These are phyloP conservation scores for Chaetothyriales sp. DNA, from an alignment of 2,329 filamentous ascomycete genomes.

Conservation along the genomic window DNA sequence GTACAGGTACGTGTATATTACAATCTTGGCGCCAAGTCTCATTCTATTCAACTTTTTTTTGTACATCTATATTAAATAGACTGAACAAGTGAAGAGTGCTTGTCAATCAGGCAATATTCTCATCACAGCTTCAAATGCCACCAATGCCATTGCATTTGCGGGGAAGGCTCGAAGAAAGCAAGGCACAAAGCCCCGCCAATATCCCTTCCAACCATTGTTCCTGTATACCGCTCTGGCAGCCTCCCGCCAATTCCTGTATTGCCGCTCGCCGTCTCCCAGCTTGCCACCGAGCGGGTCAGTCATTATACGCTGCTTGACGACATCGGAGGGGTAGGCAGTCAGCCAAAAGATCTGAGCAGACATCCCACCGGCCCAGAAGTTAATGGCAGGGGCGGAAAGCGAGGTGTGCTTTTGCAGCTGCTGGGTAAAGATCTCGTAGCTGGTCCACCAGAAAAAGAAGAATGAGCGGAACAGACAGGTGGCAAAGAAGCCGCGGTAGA, in stretches of 20 bases:
- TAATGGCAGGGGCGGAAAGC: conserved; percentile 64
- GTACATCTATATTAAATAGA: neutral
- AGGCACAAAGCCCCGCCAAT: conserved; percentile 84
- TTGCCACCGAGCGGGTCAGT: conserved; percentile 70
- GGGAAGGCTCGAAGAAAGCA: conserved; percentile 91
- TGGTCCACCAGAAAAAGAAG: conserved; percentile 99
- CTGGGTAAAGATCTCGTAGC: conserved; percentile 70
- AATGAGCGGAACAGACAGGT: conserved; percentile 80
- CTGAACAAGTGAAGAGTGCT: too few relatives aligned
- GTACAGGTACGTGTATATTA: too few relatives aligned
- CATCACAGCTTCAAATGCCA: conserved; percentile 90
- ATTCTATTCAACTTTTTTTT: neutral
- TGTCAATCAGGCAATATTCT: conserved; percentile 32
- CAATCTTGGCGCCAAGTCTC: neutral
- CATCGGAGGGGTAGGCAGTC: conserved; percentile 77
- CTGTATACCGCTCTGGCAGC: conserved; percentile 62
- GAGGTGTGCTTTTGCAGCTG: conserved; percentile 50
- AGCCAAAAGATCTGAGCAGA: conserved; percentile 93
- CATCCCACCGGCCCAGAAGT: conserved; percentile 93
- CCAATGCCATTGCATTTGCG: conserved; percentile 82
- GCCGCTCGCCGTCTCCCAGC: conserved; percentile 50
- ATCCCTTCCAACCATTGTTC: conserved; percentile 54
- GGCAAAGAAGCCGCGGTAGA: conserved; percentile 74
- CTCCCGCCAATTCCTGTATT: conserved; percentile 62
- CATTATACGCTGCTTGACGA: conserved; percentile 95